phyloP scores from a whole-genome alignment of 2,329 filamentous ascomycete species.

The Nectriaceae sp. region DNA sequence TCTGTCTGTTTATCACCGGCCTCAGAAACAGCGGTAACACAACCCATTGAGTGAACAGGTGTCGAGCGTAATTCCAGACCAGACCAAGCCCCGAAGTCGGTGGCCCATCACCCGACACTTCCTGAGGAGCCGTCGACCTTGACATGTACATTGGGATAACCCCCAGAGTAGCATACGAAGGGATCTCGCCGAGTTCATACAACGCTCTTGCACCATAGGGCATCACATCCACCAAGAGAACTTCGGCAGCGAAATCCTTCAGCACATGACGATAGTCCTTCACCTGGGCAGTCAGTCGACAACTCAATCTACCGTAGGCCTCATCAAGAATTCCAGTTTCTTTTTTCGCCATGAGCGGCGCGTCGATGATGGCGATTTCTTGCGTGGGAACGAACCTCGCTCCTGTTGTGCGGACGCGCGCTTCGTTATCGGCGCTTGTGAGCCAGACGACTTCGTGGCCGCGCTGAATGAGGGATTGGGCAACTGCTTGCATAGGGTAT shows the following conservation, averaged over 20 bases:
- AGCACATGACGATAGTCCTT: slow-evolving; percentile 37
- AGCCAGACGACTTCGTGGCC: slow-evolving; percentile 43
- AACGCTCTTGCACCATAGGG: slow-evolving; percentile 39
- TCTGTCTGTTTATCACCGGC: slow-evolving; percentile 33
- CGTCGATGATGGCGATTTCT: slow-evolving; percentile 33
- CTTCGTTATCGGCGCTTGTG: slow-evolving; percentile 35
- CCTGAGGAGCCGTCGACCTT: slow-evolving; percentile 28
- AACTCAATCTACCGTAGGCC: slow-evolving; percentile 25
- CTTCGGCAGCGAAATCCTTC: slow-evolving; percentile 30
- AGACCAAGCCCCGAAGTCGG: slow-evolving; percentile 27
- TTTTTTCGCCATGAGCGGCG: slow-evolving; percentile 26
- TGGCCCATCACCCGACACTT: slow-evolving; percentile 34
- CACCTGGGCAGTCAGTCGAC: slow-evolving; percentile 37
- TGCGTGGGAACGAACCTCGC: slow-evolving; percentile 36
- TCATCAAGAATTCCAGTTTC: slow-evolving; percentile 35
- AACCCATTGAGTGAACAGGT: slow-evolving; percentile 30
- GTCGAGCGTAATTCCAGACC: slow-evolving; percentile 29
- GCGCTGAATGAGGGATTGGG: slow-evolving; percentile 37
- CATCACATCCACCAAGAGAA: slow-evolving; percentile 40
- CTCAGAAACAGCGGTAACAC: slow-evolving; percentile 29
- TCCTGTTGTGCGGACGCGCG: slow-evolving; percentile 35
- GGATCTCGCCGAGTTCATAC: slow-evolving; percentile 36
- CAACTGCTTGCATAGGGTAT: slow-evolving; percentile 42
- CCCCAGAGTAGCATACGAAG: slow-evolving; percentile 39
- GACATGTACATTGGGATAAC: slow-evolving; percentile 42